Evolutionary conservation across 495 filamentous ascomycete genomes (phyloP).

Genomic region (Penicillium psychrofluorescens): DNA sequence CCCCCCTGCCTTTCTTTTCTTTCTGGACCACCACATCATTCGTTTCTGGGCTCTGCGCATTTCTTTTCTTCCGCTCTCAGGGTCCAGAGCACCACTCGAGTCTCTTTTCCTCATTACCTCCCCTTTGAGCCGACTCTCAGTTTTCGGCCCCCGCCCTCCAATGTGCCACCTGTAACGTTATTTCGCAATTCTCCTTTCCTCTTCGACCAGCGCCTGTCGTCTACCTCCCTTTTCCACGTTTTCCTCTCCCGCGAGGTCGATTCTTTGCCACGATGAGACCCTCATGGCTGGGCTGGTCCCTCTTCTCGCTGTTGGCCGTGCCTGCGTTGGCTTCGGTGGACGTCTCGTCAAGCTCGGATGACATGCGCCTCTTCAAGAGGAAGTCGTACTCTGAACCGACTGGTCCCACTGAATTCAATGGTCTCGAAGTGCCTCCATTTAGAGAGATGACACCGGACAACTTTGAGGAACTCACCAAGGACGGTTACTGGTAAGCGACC

Average conservation of each 20-base stretch:
- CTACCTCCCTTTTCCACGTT: conserved; percentile 8
- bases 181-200: neutral
- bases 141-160: conserved; percentile 15
- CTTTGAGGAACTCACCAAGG: conserved; percentile 49
- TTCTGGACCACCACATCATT: no score
- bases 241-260: neutral
- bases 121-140: conserved; percentile 1
- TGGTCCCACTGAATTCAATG: conserved; percentile 66
- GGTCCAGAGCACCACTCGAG: conserved; percentile 4
- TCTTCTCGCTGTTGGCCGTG: conserved; percentile 34
- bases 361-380: conserved; percentile 1
- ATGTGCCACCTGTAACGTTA: conserved; percentile 31
- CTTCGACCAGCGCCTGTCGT: conserved; percentile 19
- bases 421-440: conserved; percentile 66
- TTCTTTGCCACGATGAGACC: conserved; percentile 27
- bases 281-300: conserved; percentile 33
- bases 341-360: no score
- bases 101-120: conserved; percentile 11
- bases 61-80: neutral
- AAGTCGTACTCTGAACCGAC: conserved; percentile 7
- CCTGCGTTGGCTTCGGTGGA: conserved; percentile 20
- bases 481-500: conserved; percentile 54
- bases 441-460: conserved; percentile 51
- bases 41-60: conserved; percentile 8
- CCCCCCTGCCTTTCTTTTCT: no score